Evolutionary conservation across 495 filamentous ascomycete genomes (phyloP).

Genomic region (Beverwykella pulmonaria): DNA sequence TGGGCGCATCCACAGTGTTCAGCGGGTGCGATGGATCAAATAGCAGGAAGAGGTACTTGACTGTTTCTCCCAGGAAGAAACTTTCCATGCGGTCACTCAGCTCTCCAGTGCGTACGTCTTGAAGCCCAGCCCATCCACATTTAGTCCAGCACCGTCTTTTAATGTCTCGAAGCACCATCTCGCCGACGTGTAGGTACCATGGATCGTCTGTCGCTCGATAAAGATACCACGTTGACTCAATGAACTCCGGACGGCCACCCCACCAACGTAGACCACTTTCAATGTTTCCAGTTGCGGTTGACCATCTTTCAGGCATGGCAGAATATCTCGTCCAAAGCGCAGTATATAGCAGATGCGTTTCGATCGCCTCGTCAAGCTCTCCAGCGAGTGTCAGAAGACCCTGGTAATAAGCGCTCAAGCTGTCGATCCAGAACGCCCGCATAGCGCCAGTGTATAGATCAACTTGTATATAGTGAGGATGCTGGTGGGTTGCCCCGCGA

Average conservation of each 20-base stretch:
- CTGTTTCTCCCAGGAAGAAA: slow-evolving; percentile 95
- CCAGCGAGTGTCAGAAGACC: slow-evolving; percentile 86
- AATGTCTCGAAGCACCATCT: slow-evolving; percentile 91
- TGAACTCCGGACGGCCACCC: slow-evolving; percentile 91
- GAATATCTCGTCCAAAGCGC: slow-evolving; percentile 93
- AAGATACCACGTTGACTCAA: slow-evolving; percentile 92
- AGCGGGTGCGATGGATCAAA: slow-evolving; percentile 85
- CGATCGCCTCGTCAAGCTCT: slow-evolving; percentile 84
- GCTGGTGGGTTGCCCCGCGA: slow-evolving; percentile 65
- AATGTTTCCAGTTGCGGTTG: slow-evolving; percentile 77
- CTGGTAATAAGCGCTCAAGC: slow-evolving; percentile 90
- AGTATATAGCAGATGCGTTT: slow-evolving; percentile 83
- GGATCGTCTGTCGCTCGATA: slow-evolving; percentile 93
- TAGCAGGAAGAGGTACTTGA: slow-evolving; percentile 90
- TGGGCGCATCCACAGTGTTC: slow-evolving; percentile 80
- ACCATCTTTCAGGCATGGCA: slow-evolving; percentile 92
- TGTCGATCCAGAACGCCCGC: slow-evolving; percentile 91
- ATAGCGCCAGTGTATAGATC: slow-evolving; percentile 82
- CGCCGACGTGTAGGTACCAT: slow-evolving; percentile 93
- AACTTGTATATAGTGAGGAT: slow-evolving; percentile 89
- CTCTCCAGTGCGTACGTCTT: slow-evolving; percentile 87
- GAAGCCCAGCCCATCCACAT: slow-evolving; percentile 94
- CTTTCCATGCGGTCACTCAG: slow-evolving; percentile 97
- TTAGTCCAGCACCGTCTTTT: slow-evolving; percentile 87
- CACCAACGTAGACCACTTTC: slow-evolving; percentile 92